These are phyloP conservation scores for Aspergillus pseudotamarii DNA, from an alignment of 2,329 filamentous ascomycete genomes.

Conservation along the genomic window DNA sequence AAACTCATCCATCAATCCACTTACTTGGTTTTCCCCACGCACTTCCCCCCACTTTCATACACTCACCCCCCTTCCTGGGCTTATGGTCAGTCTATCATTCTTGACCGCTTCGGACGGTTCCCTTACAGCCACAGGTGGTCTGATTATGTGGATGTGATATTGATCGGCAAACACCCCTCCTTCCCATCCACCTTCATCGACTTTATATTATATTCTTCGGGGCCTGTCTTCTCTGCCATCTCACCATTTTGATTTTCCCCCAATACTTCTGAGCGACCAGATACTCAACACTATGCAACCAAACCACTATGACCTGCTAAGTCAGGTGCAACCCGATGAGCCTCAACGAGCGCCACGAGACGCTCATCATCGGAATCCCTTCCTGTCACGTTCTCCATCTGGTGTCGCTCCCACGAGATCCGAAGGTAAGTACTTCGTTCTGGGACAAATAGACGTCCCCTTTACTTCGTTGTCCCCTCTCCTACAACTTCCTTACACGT, in stretches of 20 bases:
- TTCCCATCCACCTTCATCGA: neutral
- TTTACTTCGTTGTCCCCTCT: neutral
- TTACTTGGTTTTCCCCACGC: neutral
- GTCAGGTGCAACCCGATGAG: slow-evolving; percentile 36
- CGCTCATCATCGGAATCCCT: slow-evolving; percentile 31
- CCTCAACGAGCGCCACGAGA: slow-evolving; percentile 40
- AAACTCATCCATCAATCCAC: neutral
- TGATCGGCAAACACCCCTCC: slow-evolving; percentile 1
- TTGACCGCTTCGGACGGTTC: slow-evolving; percentile 4
- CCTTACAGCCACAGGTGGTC: neutral
- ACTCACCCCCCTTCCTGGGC: neutral
- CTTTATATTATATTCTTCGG: neutral
- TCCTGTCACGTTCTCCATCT: slow-evolving; percentile 38
- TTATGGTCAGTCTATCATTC: neutral
- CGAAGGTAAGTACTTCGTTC: slow-evolving; percentile 41
- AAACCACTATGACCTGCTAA: slow-evolving; percentile 41
- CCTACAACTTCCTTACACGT: slow-evolving; percentile 18
- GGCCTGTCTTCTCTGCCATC: neutral
- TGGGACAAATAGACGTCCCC: slow-evolving; percentile 4
- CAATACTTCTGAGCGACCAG: neutral
- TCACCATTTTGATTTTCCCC: neutral
- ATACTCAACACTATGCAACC: slow-evolving; percentile 38
- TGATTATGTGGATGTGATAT: neutral
- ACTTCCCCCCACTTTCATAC: neutral
- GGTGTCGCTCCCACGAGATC: slow-evolving; percentile 43